These are phyloP conservation scores for Cyclotella choctawhatcheeana DNA, from an alignment of 108 stramenopile genomes.

Conservation along the genomic window DNA sequence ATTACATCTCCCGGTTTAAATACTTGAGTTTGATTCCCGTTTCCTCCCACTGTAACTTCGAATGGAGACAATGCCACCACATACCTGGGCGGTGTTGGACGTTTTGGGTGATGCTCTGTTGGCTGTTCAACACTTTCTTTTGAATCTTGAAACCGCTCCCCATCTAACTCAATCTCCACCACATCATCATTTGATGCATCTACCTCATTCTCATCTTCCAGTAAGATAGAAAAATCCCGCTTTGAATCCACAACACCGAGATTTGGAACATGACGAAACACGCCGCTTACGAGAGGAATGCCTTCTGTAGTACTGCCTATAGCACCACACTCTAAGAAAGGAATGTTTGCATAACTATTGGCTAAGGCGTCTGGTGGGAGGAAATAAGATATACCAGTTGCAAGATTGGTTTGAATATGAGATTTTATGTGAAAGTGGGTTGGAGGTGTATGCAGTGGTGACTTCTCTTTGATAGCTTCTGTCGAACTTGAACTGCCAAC, in stretches of 20 bases:
- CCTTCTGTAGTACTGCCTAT: constrained; percentile 34
- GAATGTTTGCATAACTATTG: constrained; percentile 27
- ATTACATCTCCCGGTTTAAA: constrained; percentile 47
- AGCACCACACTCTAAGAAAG: constrained; percentile 53
- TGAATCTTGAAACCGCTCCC: constrained; percentile 8
- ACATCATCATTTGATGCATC: background rate
- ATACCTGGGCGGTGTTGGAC: constrained; percentile 40
- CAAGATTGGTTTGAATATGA: constrained; percentile 47
- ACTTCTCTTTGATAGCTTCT: background rate
- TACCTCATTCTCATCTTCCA: background rate
- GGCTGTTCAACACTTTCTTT: background rate
- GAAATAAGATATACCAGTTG: constrained; percentile 44
- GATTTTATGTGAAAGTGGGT: constrained; percentile 40
- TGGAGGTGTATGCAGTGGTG: constrained; percentile 37
- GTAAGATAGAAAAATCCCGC: background rate
- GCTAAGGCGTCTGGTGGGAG: constrained; percentile 17
- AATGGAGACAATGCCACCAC: constrained; percentile 43
- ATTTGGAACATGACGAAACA: constrained; percentile 37
- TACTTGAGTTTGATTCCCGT: constrained; percentile 47
- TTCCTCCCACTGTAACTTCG: constrained; percentile 51
- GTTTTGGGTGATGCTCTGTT: constrained; percentile 18
- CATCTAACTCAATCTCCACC: background rate
- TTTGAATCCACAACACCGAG: constrained; percentile 1
- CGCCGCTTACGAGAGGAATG: constrained; percentile 29
- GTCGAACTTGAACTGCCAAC: too few relatives aligned